Conservation (phyloP, 2,329 filamentous ascomycete genomes). For the Aspergillus sp. region DNA sequence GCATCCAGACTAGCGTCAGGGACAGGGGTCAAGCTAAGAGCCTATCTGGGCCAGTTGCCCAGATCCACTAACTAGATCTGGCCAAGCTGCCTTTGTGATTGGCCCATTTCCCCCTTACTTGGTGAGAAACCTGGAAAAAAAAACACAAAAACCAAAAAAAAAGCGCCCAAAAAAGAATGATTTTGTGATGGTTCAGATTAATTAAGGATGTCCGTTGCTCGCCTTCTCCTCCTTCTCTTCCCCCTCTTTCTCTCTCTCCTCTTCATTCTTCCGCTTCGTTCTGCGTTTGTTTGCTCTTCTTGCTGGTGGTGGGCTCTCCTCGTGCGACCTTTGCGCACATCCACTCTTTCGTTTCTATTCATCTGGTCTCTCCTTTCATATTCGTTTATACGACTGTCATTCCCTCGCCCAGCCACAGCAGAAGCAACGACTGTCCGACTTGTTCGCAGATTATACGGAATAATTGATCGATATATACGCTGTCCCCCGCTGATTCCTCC, state of each 20-base stretch:
- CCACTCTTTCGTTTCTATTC: constrained; percentile 18
- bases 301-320: constrained; percentile 14
- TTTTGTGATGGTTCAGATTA: no score
- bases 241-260: constrained; percentile 1
- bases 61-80: no score
- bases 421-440: neutral
- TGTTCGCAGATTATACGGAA: neutral
- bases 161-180: no score
- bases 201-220: neutral
- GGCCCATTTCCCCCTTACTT: no score
- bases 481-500: neutral
- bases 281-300: constrained; percentile 1
- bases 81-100: no score
- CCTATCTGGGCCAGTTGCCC: no score
- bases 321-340: constrained; percentile 24
- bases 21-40: no score
- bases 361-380: constrained; percentile 16
- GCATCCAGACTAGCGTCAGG: no score
- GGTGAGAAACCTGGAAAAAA: no score
- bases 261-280: constrained; percentile 4
- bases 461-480: neutral
- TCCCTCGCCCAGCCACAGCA: neutral
- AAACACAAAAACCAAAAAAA: no score
- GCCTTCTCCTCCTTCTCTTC: constrained; percentile 2
- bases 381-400: no score